Evolutionary conservation across 78 protist genomes (phyloP), one percentile per base, ranked within the genome.

Genomic region (Dictyostelium capitatum): DNA sequence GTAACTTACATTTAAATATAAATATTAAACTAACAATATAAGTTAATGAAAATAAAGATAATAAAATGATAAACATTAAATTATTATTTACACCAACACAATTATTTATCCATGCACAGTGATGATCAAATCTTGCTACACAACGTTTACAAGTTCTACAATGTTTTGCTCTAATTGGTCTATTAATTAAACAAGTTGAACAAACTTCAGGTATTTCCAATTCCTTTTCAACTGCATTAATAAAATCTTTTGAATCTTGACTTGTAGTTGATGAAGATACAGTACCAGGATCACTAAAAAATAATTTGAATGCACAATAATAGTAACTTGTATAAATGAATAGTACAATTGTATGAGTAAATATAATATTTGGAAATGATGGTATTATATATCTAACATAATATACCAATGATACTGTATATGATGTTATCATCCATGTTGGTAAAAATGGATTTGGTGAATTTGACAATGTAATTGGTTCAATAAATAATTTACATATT

Each of bases 51-150:
- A 75, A 72, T 19, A 79, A 48, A 14, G 32, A 12, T 14, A 95
- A 74, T 47, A 83, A 46, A 32, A 41, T 20, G 9, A 92, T 69
- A 56, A 95, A 95, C 41, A 41, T 19, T 72, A 65, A 37, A 87
- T 92, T 89, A 70, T 95, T 95, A 28, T 51, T 64, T 48, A 78
- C 94, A 17, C 97, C 97, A 59, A 95, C 95, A 89, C 97, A 95
- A 78, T 92, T 95, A 82, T 95, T 92, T 6, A 95, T 81, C 97
- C 97, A 95, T 32, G 51, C 80, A 57, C 97, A 95, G 72, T 95
- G 97, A 83, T 95, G 97, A 47, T 95, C 97, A 87, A 95, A 95
- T 65, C 95, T 89, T 46, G 97, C 95, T 8, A 90, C 91, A 57
- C 95, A 95, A 48, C 81, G 41, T n/a, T 57, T 89, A 79, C 97